A percentile compares a stretch with the other conserved stretches of the same genome.
These are phyloP conservation scores for Galium porrigens DNA, from an alignment of 305 asterid genomes.

Conservation along the genomic window DNA sequence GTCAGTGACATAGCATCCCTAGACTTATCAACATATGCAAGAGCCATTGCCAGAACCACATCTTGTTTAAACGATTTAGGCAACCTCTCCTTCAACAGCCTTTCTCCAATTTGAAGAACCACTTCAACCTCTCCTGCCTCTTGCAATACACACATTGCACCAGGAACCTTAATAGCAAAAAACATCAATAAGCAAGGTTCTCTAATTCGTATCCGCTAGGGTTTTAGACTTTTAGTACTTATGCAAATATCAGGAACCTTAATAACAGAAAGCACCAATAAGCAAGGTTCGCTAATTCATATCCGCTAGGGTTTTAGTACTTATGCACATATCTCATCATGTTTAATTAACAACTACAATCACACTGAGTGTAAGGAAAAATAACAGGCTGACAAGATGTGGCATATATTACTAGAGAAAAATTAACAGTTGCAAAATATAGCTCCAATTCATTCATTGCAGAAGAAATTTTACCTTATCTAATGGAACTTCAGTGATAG, in stretches of 20 bases:
- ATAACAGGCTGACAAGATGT: neutral
- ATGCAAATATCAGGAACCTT: slow-evolving; percentile 46
- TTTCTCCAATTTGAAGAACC: slow-evolving; percentile 76
- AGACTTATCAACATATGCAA: slow-evolving; percentile 78
- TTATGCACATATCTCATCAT: neutral
- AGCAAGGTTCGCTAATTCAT: neutral
- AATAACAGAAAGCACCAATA: neutral
- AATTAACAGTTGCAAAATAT: neutral
- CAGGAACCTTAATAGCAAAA: slow-evolving; percentile 47
- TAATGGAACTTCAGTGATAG: slow-evolving; percentile 79
- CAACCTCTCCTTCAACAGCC: slow-evolving; percentile 70
- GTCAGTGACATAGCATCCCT: slow-evolving; percentile 78
- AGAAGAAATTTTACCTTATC: slow-evolving; percentile 47
- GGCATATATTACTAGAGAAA: too few species aligned
- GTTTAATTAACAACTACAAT: neutral
- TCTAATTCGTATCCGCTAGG: neutral
- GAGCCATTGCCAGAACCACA: slow-evolving; percentile 76
- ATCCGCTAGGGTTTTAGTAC: neutral
- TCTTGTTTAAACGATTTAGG: slow-evolving; percentile 93
- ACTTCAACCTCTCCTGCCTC: slow-evolving; percentile 81
- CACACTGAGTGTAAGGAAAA: neutral
- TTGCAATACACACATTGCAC: slow-evolving; percentile 79
- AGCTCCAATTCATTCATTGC: neutral
- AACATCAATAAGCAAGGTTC: neutral
- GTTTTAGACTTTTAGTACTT: neutral